These are phyloP conservation scores for Solanum piurae DNA, from an alignment of 257 asterid species.

Conservation along the genomic window DNA sequence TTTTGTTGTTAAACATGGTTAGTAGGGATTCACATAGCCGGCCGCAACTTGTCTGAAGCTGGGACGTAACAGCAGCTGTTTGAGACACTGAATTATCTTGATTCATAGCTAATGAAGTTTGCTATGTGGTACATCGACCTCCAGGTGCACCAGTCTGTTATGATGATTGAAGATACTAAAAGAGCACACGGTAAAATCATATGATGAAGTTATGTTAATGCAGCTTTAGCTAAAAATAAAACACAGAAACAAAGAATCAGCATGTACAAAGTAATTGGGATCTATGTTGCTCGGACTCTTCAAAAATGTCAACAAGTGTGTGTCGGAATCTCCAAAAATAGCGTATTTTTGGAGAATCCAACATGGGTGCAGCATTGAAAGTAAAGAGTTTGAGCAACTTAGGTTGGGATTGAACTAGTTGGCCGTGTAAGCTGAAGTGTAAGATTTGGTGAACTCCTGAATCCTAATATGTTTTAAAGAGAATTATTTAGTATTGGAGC, in stretches of 20 bases:
- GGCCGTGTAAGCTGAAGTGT: not conserved
- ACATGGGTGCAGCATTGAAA: not conserved
- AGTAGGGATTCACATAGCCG: not conserved
- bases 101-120: not conserved
- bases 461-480: not conserved
- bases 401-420: not conserved
- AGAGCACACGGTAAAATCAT: not conserved
- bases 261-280: not conserved
- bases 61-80: not conserved
- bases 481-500: not conserved
- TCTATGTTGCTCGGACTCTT: not conserved
- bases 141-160: not conserved
- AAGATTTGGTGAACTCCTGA: not conserved
- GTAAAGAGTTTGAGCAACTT: not conserved
- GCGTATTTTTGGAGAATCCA: not conserved
- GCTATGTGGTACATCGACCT: not conserved
- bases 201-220: not conserved
- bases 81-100: not conserved
- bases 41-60: not conserved
- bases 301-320: not conserved
- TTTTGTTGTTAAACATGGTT: not conserved
- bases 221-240: not conserved
- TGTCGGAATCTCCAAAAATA: not conserved
- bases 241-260: not conserved
- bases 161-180: not conserved